Conservation (phyloP, 805 yeast genomes). For the Brettanomyces bruxellensis region DNA sequence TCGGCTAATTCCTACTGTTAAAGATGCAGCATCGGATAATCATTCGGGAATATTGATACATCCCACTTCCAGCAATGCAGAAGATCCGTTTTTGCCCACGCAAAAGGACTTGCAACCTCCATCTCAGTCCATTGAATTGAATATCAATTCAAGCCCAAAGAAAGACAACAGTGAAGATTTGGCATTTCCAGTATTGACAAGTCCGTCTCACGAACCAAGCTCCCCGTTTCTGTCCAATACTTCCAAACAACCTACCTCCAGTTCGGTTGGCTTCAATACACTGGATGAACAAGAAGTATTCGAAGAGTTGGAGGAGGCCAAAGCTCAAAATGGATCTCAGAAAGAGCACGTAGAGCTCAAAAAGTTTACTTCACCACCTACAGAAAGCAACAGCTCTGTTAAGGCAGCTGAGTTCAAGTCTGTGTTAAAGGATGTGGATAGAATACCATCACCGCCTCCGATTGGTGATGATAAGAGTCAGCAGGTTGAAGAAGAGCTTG, state of each 20-base stretch:
- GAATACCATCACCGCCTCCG: not conserved
- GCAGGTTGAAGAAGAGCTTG: slow-evolving; percentile 14
- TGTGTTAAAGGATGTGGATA: not conserved
- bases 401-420: no score
- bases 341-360: not conserved
- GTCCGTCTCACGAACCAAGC: not conserved
- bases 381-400: no score
- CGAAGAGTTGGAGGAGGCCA: not conserved
- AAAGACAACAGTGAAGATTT: not conserved
- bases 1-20: no score
- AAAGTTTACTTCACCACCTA: not conserved
- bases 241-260: not conserved
- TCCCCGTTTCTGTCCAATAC: not conserved
- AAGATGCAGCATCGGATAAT: not conserved
- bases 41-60: not conserved
- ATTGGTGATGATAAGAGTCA: no score
- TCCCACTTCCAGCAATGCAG: not conserved
- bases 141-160: not conserved
- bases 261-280: slow-evolving; percentile 3
- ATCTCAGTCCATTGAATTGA: not conserved
- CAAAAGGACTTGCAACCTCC: not conserved
- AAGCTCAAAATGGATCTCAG: no score
- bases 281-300: slow-evolving; percentile 2
- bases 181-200: not conserved
- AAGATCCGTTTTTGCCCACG: not conserved